Conservation (phyloP, 2,329 filamentous ascomycete species). For the Ceratocystis ficicola region DNA sequence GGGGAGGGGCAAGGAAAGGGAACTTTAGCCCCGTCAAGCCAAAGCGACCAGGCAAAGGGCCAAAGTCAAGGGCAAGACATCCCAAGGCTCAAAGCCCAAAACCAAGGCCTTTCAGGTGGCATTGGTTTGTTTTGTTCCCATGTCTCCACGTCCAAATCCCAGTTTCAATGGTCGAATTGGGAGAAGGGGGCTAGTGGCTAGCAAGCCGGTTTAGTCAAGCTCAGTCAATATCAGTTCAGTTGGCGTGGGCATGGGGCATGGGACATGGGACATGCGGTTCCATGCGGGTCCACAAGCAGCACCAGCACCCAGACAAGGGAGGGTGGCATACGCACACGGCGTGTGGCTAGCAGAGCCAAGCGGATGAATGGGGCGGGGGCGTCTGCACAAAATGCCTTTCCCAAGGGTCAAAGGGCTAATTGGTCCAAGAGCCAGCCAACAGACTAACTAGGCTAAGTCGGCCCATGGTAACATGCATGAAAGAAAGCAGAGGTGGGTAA, state of each 20-base stretch:
- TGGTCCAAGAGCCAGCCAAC: neutral
- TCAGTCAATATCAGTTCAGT: neutral
- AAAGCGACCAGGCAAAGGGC: neutral
- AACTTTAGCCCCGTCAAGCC: neutral
- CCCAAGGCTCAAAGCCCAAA: too few relatives aligned
- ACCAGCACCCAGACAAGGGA: neutral
- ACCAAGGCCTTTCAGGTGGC: too few relatives aligned
- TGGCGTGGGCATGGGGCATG: neutral
- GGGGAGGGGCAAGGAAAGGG: neutral
- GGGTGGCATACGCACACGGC: neutral
- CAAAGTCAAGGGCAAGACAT: too few relatives aligned
- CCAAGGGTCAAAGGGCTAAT: neutral
- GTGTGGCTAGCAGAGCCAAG: neutral
- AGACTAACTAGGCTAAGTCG: neutral
- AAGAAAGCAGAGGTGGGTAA: neutral
- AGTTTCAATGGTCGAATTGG: neutral
- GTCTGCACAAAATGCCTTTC: neutral
- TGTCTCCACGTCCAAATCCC: neutral
- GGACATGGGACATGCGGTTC: too few relatives aligned
- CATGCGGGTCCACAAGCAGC: constrained; percentile 4
- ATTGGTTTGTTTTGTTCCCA: too few relatives aligned
- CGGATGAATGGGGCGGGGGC: neutral
- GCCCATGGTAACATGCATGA: too few relatives aligned
- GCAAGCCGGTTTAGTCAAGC: too few relatives aligned
- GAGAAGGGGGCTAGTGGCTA: neutral